Evolutionary conservation across 169 alveolate species (phyloP).

Genomic region (Cystoisospora suis): DNA sequence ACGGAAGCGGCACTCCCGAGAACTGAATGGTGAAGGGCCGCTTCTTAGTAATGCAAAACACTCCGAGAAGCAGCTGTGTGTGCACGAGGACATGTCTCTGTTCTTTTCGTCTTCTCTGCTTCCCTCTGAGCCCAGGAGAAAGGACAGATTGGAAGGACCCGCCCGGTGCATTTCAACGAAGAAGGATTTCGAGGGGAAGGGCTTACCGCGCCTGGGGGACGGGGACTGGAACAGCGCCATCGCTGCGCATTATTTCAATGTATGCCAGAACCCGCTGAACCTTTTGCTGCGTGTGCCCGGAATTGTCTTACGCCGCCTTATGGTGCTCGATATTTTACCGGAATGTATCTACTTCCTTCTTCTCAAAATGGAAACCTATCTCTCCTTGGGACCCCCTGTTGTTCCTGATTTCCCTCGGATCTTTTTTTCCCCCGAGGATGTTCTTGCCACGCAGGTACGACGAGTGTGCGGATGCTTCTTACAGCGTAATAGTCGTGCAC

Average conservation of each 20-base stretch:
- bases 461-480: no score
- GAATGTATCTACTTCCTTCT: background rate
- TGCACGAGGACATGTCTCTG: background rate
- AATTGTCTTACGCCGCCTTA: conserved; percentile 6
- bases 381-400: conserved; percentile 48
- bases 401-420: conserved; percentile 30
- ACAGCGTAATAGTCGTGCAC: no score
- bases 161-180: no score
- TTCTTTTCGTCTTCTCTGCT: background rate
- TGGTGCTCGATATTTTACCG: conserved; percentile 5
- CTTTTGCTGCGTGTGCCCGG: conserved; percentile 58
- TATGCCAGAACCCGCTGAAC: conserved; percentile 41
- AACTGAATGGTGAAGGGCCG: no score
- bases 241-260: conserved; percentile 29
- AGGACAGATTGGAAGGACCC: no score
- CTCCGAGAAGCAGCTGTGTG: background rate
- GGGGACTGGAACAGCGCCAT: no score
- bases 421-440: conserved; percentile 32
- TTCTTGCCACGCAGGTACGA: conserved; percentile 39
- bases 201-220: no score
- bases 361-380: conserved; percentile 41
- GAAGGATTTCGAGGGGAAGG: no score
- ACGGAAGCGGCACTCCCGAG: no score
- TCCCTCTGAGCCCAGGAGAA: background rate
- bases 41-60: no score